Evolutionary conservation across 2,329 filamentous ascomycete species (phyloP), one percentile per base, ranked within the genome.

Genomic region (Talaromyces sp.): DNA sequence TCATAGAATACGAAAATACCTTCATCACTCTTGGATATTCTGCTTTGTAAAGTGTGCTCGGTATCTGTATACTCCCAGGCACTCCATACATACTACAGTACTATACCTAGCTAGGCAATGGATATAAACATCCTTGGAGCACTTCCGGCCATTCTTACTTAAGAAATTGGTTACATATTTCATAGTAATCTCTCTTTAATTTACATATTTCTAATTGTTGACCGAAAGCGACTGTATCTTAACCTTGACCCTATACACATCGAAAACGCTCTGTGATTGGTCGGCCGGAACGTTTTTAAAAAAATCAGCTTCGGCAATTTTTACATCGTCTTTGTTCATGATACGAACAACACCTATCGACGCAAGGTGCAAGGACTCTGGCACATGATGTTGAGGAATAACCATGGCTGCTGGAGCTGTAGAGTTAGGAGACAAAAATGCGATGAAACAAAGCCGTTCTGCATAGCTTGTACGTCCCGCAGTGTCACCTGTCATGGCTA

Each of bases 401-500:
- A 60, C 3, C 45, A 60, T 24, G 87, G 87, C 64, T 89, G 87
- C 79, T 89, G 87, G 75, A 89, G 86, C 72, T 90, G 88, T 76
- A 83, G 87, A 67, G 77, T 90, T 68, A 84, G 88, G 73, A 78
- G 88, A 68, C 89, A 90, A 81, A 90, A 90, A 81, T 90, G 88
- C 72, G 87, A 89, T 70, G 88, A 90, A 75, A 84, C 82, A 67
- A 88, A 87, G 73, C 82, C 85, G 22, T 77, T 82, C 56, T 90
- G 88, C 75, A 83, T 82, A 72, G 87, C 87, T 65, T 90, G 87
- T 80, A 83, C 45, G 10, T 64, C 62, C 19, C 62, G 62, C 16
- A 43, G 27, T 47, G 54, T 64, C 27, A 60, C 62, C 11, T 64
- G 62, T 31, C 62, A 64, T 45, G 62, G 62, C 22, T 64, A 64